These are phyloP conservation scores for Colletotrichum kahawae DNA, from an alignment of 2,329 filamentous ascomycete species.

Conservation along the genomic window DNA sequence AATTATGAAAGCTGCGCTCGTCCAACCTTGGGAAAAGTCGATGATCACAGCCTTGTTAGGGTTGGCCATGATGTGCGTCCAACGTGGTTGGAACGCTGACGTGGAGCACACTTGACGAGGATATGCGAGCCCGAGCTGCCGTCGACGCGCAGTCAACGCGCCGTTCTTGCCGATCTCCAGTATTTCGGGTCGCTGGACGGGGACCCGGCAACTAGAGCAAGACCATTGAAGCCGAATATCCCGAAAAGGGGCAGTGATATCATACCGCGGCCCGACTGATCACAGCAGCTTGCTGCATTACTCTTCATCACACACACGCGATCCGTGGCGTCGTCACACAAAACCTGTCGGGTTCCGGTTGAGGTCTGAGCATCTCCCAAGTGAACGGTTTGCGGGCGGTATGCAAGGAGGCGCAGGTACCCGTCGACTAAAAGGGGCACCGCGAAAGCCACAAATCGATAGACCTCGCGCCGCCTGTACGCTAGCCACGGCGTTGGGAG, in stretches of 20 bases:
- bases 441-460: constrained; percentile 13
- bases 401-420: constrained; percentile 17
- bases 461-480: background rate
- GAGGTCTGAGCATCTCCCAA: background rate
- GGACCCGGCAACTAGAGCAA: background rate
- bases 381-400: background rate
- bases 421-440: background rate
- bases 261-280: background rate
- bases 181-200: background rate
- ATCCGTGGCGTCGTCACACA: constrained; percentile 11
- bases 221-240: background rate
- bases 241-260: background rate
- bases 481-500: background rate
- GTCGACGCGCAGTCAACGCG: background rate
- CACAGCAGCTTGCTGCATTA: background rate
- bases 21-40: background rate
- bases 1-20: background rate
- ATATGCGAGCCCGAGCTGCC: background rate
- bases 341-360: background rate
- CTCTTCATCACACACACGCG: background rate
- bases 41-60: background rate
- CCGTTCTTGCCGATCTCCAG: background rate
- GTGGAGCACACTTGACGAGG: background rate
- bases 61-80: background rate
- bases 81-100: background rate